Percentiles rank a stretch among this genome's conserved stretches.
These are phyloP conservation scores for Curvularia hawaiiensis DNA, from an alignment of 2,329 filamentous ascomycete genomes.

Conservation along the genomic window DNA sequence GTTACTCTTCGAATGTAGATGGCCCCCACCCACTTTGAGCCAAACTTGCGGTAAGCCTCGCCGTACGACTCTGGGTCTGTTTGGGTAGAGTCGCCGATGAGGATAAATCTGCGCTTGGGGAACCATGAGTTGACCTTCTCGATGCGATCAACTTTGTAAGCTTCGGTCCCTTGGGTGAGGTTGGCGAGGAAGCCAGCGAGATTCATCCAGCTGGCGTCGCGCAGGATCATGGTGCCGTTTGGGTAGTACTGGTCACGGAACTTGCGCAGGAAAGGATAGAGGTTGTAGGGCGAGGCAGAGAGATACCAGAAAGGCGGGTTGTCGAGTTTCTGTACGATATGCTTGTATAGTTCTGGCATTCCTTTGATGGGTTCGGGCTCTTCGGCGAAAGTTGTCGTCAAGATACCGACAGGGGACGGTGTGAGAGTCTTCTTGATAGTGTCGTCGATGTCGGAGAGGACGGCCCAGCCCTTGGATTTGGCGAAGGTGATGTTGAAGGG, in stretches of 20 bases:
- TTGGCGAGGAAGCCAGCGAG: constrained; percentile 78
- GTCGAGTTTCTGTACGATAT: constrained; percentile 61
- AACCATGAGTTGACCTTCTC: constrained; percentile 79
- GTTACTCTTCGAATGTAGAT: constrained; percentile 87
- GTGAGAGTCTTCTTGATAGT: constrained; percentile 93
- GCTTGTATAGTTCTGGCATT: constrained; percentile 83
- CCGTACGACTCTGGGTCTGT: constrained; percentile 90
- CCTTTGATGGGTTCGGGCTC: constrained; percentile 71
- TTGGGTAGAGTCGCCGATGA: constrained; percentile 90
- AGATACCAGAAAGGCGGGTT: constrained; percentile 88
- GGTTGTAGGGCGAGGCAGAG: constrained; percentile 90
- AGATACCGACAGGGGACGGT: constrained; percentile 76
- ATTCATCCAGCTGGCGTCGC: constrained; percentile 86
- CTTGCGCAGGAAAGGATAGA: constrained; percentile 81
- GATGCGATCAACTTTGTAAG: constrained; percentile 85
- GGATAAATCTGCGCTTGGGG: constrained; percentile 77
- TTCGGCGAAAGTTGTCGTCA: constrained; percentile 83
- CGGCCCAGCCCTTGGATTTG: constrained; percentile 77
- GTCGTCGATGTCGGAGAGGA: constrained; percentile 92
- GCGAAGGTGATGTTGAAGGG: constrained; percentile 76
- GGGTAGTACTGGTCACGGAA: constrained; percentile 77
- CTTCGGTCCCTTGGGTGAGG: constrained; percentile 78
- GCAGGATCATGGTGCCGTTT: constrained; percentile 78
- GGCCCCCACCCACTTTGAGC: constrained; percentile 75
- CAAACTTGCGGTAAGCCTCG: constrained; percentile 71